These are phyloP conservation scores for Globisporangium parvum DNA, from an alignment of 352 stramenopile genomes.

Conservation along the genomic window DNA sequence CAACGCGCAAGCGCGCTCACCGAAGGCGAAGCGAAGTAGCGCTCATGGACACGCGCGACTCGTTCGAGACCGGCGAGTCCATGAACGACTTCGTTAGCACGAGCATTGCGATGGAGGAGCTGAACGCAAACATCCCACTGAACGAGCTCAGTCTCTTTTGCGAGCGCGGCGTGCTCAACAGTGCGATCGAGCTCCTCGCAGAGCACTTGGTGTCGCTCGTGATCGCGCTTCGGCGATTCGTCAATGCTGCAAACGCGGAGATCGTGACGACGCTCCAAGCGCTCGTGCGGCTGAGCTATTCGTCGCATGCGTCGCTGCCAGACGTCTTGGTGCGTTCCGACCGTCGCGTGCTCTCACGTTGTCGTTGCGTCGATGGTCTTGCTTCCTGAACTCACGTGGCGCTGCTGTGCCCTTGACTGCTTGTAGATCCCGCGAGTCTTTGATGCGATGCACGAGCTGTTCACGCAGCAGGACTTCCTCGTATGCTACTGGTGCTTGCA, in stretches of 20 bases:
- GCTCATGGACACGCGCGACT: conserved; percentile 21
- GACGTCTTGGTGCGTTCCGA: conserved; percentile 25
- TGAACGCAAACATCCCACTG: conserved; percentile 46
- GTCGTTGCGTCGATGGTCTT: not conserved
- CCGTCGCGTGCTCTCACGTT: not conserved
- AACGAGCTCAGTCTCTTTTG: conserved; percentile 28
- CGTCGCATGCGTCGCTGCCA: conserved; percentile 33
- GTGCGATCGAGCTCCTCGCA: conserved; percentile 38
- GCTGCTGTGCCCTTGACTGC: not conserved
- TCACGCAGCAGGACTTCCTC: conserved; percentile 53
- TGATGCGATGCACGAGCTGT: conserved; percentile 47
- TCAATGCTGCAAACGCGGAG: conserved; percentile 26
- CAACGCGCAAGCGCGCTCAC: conserved; percentile 18
- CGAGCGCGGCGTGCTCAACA: conserved; percentile 33
- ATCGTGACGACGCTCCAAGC: conserved; percentile 45
- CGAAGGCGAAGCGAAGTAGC: conserved; percentile 4
- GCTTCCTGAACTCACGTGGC: not conserved
- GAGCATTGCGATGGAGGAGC: conserved; percentile 40
- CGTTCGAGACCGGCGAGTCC: conserved; percentile 35
- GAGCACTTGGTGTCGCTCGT: conserved; percentile 36
- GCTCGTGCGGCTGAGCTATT: conserved; percentile 38
- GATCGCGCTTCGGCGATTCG: conserved; percentile 27
- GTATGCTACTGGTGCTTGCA: conserved; percentile 65
- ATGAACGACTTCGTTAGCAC: conserved; percentile 48
- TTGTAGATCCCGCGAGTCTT: conserved; percentile 38